Evolutionary conservation across 495 filamentous ascomycete genomes (phyloP).

Genomic region (Pyronema omphalodes): DNA sequence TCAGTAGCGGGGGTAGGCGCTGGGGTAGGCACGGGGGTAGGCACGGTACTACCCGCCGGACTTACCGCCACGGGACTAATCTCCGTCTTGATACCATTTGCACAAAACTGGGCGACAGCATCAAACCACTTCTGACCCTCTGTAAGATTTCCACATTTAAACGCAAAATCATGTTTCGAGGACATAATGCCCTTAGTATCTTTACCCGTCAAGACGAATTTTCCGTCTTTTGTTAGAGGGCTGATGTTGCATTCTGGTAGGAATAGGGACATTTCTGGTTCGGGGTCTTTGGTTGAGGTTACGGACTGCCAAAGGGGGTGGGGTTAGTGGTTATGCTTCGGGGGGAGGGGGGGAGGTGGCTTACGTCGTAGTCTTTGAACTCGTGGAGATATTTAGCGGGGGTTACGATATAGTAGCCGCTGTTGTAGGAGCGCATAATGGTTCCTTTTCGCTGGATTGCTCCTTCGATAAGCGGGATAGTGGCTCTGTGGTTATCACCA

Average conservation of each 20-base stretch:
- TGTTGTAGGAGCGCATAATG: slow-evolving; percentile 52
- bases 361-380: slow-evolving; percentile 73
- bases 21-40: background rate
- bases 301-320: slow-evolving; percentile 2
- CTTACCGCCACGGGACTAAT: too few relatives aligned
- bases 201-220: slow-evolving; percentile 92
- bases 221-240: slow-evolving; percentile 37
- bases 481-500: slow-evolving; percentile 67
- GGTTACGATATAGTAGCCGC: slow-evolving; percentile 78
- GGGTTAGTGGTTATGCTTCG: background rate
- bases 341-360: background rate
- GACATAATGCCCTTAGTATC: slow-evolving; percentile 45
- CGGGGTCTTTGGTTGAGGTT: slow-evolving; percentile 58
- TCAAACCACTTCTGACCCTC: slow-evolving; percentile 19
- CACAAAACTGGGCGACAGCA: slow-evolving; percentile 6
- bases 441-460: slow-evolving; percentile 70
- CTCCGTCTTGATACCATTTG: background rate
- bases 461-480: slow-evolving; percentile 70
- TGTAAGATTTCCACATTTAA: slow-evolving; percentile 31
- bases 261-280: slow-evolving; percentile 73
- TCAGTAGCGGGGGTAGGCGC: background rate
- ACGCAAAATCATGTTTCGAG: slow-evolving; percentile 43
- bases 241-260: slow-evolving; percentile 80
- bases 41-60: background rate
- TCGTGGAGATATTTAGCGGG: slow-evolving; percentile 77